Base-by-base conservation (phyloP, 2,329 filamentous ascomycete genomes). In the Colletotrichum neosansevieriae region DNA sequence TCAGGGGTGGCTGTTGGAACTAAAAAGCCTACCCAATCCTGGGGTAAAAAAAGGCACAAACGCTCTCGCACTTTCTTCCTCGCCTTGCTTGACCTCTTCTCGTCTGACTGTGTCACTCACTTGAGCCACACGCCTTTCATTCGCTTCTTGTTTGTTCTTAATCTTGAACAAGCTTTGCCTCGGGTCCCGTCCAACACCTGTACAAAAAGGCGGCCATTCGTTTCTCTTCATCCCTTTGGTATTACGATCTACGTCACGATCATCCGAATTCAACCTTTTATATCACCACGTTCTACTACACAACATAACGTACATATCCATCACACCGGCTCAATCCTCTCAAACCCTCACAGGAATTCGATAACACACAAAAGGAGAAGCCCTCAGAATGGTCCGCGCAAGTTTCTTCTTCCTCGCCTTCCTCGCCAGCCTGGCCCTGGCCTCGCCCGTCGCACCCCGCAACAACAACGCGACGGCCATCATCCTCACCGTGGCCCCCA, bases 401-500 rank as follows among this genome's bases (percentile, higher is more conserved):
- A 63, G 70, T 49, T 70, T 76, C 67, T 29, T 70, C 60, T 64
- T 73, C 12, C 59, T 71, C 61, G 62, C 79, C 50, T 71, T 76
- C 68, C 58, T 79, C 61, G 67, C 70, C 62, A 69, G 72, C 50
- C 69, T 73, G 50, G 71, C 75, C 34, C 65, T 74, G 58, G 73
- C 75, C 34, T 69, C 73, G 36, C 74, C 75, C 1, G 40, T 69
- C 53, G 40, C 50, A 29, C 51, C 40, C 13, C 64, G 51, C 50
- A 68, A 32, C 24, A 71, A 66, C 57, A 54, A 72, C 2, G 76
- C 81, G 10, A 75, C 76, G 19, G 73, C 76, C 40, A 79, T 84
- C 71, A 79, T 92, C 73, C 75, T 77, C 69, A 63, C 78, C 58
- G 88, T 93, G 75, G 85, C 87, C n/a, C 88, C 91, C 3, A 76